These are phyloP conservation scores for Kazachstania sp. DNA, from an alignment of 1,139 yeast genomes.

Conservation along the genomic window DNA sequence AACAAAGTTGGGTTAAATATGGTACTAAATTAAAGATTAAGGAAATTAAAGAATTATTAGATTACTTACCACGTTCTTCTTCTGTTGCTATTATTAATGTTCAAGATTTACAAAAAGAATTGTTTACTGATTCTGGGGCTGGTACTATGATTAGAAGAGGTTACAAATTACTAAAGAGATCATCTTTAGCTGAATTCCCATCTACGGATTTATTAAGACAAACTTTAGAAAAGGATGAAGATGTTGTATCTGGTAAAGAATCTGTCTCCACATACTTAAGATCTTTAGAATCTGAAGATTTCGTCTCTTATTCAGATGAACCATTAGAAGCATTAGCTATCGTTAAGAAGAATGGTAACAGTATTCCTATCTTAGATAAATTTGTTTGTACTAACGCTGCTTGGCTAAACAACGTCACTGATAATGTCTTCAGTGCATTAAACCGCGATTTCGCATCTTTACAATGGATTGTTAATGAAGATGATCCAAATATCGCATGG, in stretches of 20 bases:
- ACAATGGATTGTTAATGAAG: constrained; percentile 87
- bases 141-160: constrained; percentile 98
- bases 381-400: constrained; percentile 84
- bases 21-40: constrained; percentile 95
- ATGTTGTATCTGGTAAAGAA: constrained; percentile 57
- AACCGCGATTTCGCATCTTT: constrained; percentile 63
- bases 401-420: constrained; percentile 96
- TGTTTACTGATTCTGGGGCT: constrained; percentile 97
- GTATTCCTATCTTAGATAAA: constrained; percentile 71
- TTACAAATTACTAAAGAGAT: constrained; percentile 69
- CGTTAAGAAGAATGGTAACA: constrained; percentile 41
- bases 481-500: constrained; percentile 87
- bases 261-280: constrained; percentile 80
- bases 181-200: constrained; percentile 57
- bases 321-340: constrained; percentile 91
- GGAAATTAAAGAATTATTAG: constrained; percentile 89
- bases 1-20: constrained; percentile 96
- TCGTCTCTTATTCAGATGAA: constrained; percentile 89
- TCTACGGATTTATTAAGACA: constrained; percentile 67
- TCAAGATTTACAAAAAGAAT: constrained; percentile 88
- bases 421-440: constrained; percentile 80
- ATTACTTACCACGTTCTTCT: constrained; percentile 90
- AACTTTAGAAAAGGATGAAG: constrained; percentile 71
- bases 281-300: constrained; percentile 51
- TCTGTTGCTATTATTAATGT: constrained; percentile 97